Percentiles rank a stretch among this genome's conserved stretches.
These are phyloP conservation scores for Emericellopsis atlantica DNA, from an alignment of 2,329 filamentous ascomycete genomes.

Conservation along the genomic window DNA sequence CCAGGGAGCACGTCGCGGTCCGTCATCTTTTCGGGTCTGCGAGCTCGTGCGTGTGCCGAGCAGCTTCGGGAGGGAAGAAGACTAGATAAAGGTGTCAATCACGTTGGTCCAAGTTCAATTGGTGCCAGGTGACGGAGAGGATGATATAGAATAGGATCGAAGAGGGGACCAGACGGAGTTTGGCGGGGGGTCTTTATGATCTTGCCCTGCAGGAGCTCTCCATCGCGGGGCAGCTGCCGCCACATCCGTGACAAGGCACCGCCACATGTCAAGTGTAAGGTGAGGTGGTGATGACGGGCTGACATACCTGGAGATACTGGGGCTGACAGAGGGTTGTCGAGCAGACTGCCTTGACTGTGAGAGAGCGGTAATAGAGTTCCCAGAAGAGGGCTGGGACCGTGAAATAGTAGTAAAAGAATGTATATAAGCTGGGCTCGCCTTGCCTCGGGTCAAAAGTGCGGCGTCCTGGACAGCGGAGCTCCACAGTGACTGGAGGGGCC, in stretches of 20 bases:
- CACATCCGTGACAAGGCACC: neutral
- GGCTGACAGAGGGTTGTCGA: no score
- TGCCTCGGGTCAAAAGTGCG: conserved; percentile 3
- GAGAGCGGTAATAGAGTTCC: no score
- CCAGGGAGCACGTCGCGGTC: conserved; percentile 52
- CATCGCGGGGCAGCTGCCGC: neutral
- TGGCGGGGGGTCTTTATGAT: neutral
- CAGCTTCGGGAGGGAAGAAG: conserved; percentile 16
- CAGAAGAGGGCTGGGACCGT: no score
- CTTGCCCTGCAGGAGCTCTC: neutral
- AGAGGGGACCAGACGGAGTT: neutral
- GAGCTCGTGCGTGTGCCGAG: conserved; percentile 21
- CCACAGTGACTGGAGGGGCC: conserved; percentile 1
- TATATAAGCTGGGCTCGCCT: conserved; percentile 1
- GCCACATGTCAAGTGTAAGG: neutral
- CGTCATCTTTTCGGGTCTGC: conserved; percentile 28
- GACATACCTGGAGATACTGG: conserved; percentile 1
- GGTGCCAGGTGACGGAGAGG: neutral
- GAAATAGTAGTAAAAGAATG: neutral
- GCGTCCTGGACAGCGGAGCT: neutral
- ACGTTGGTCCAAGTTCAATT: neutral
- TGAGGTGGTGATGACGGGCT: neutral
- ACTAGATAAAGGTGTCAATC: conserved; percentile 6
- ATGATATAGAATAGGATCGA: neutral
- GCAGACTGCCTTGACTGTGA: no score